These are phyloP conservation scores for Gaeumannomyces sp. DNA, from an alignment of 2,329 filamentous ascomycete genomes.

Conservation along the genomic window DNA sequence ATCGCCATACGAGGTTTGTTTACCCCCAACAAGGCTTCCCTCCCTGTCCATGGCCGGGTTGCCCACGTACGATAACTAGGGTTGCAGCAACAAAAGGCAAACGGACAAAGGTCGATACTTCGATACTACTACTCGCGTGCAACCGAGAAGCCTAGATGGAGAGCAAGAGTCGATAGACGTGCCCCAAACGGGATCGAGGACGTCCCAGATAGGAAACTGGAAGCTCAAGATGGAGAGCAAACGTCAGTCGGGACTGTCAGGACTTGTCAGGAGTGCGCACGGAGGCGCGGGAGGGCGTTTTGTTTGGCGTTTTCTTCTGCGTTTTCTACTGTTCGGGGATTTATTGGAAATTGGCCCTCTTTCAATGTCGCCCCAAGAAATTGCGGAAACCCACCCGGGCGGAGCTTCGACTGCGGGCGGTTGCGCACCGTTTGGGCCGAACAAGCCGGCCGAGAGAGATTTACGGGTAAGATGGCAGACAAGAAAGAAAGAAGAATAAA, in stretches of 20 bases:
- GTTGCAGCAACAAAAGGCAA: no score
- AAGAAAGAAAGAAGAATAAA: background rate
- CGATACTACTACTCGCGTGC: background rate
- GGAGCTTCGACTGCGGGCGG: background rate
- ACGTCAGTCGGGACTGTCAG: no score
- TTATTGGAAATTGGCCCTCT: background rate
- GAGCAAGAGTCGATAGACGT: no score
- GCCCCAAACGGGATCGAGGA: background rate
- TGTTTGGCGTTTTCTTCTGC: background rate
- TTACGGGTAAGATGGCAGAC: background rate
- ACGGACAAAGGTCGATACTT: no score
- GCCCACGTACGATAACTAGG: background rate
- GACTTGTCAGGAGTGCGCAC: no score
- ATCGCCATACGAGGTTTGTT: no score
- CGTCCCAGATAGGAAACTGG: background rate
- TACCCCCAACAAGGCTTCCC: no score
- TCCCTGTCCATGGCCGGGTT: background rate
- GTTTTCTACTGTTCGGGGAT: background rate
- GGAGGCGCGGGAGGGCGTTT: background rate
- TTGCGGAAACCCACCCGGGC: background rate
- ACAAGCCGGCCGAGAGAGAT: background rate
- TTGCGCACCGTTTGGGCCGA: background rate
- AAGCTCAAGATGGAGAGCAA: background rate
- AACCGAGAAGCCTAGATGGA: background rate
- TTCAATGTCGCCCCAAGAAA: background rate